Evolutionary conservation across 2,329 filamentous ascomycete species (phyloP), one percentile per base, ranked within the genome.

Genomic region (Dothiorella sarmentorum): DNA sequence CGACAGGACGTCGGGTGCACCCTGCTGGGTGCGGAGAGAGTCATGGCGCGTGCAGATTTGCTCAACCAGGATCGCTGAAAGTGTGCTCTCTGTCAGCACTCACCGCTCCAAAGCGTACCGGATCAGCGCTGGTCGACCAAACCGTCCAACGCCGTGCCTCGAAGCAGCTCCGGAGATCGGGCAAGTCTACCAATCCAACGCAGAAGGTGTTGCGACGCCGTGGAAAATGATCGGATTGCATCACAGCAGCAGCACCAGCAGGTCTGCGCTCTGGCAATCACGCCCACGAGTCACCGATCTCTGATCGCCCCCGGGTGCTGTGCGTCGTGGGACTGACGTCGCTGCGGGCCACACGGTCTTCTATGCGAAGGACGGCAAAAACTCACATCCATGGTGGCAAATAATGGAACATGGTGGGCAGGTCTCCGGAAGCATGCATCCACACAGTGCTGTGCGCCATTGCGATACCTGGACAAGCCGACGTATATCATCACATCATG

Each of bases 101-200:
- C 24, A 10, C 5, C 24, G 9, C 18, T 45, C 53, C 37, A 35
- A 57, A 57, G 27, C 27, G 22, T 13, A 31, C 55, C n/a, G 2
- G 55, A 57, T 57, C 55, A 37, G 42, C 55, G 42, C 29, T 18
- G 13, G 31, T 20, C 29, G 22, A 24, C 31, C 55, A n/a, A 42
- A 45, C 38, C 4, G 40, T 26, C 47, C n/a, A n/a, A 31, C 26
- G 20, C 17, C 47, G 20, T 22, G 24, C 49, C 43, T 47, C 55
- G 15, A 47, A 20, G 33, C 49, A 53, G 49, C 35, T 53, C 49
- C 49, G 49, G 49, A 15, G 49, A 40, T 40, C 49, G 49, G 49
- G 29, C 35, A 20, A 9, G 22, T 7, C 29, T 17, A 13, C 13
- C 22, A 5, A 26, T 53, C 49, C 35, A 40, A n/a, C 27, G 35